Conservation (phyloP, 805 yeast genomes). For the Ogataea paraovalis region DNA sequence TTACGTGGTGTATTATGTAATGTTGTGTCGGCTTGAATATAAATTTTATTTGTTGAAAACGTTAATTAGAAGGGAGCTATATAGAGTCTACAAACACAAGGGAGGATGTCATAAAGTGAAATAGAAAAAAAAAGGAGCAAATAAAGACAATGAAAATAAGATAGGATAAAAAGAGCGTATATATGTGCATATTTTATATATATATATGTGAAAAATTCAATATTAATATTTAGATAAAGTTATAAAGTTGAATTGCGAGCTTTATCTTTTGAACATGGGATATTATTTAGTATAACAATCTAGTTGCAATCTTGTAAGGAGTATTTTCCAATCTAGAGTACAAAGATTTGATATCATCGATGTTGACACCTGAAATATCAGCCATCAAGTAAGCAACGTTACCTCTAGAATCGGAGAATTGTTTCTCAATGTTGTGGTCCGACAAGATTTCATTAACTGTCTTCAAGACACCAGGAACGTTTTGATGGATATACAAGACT, state of each 20-base stretch:
- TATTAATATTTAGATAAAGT: neutral
- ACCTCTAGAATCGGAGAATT: slow-evolving; percentile 94
- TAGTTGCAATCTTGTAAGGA: slow-evolving; percentile 84
- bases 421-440: slow-evolving; percentile 94
- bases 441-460: slow-evolving; percentile 95
- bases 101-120: neutral
- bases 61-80: neutral
- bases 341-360: slow-evolving; percentile 76
- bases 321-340: slow-evolving; percentile 85
- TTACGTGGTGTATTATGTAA: neutral
- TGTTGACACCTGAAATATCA: slow-evolving; percentile 82
- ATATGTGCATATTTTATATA: too few relatives aligned
- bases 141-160: neutral
- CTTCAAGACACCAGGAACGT: slow-evolving; percentile 97
- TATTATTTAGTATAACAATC: slow-evolving; percentile 66
- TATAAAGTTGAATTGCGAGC: neutral
- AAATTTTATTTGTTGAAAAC: neutral
- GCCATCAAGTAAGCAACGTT: slow-evolving; percentile 98
- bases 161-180: neutral
- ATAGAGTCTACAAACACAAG: neutral
- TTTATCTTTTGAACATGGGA: neutral
- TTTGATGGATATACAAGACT: slow-evolving; percentile 92
- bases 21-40: neutral
- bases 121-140: neutral
- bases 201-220: too few relatives aligned